Percentiles rank a stretch among this genome's conserved stretches.
phyloP scores from a whole-genome alignment of 2,329 filamentous ascomycete genomes.

The Ilyonectria sp. region DNA sequence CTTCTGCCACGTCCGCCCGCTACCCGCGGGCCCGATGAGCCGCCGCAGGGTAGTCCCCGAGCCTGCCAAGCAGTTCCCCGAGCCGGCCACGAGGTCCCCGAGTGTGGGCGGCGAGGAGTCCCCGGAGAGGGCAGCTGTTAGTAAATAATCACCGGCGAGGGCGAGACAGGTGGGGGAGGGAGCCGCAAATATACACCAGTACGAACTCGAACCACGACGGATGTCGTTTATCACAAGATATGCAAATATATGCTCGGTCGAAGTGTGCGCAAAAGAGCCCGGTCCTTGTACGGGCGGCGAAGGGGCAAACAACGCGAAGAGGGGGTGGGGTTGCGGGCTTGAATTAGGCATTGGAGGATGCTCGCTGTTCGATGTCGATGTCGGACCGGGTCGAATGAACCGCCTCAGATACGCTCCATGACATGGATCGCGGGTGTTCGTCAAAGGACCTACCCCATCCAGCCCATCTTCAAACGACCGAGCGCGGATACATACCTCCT shows the following conservation, averaged over 20 bases:
- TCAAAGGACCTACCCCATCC: slow-evolving; percentile 2
- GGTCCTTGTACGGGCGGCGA: background rate
- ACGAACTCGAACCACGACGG: background rate
- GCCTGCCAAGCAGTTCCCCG: background rate
- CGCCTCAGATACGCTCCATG: background rate
- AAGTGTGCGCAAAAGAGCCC: background rate
- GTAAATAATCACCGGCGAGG: background rate
- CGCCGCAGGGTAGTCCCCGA: too few relatives aligned
- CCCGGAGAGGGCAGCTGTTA: background rate
- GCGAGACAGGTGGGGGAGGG: background rate
- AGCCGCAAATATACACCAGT: background rate
- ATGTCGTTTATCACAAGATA: background rate
- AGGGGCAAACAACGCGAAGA: background rate
- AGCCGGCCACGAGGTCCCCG: background rate
- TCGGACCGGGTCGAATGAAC: background rate
- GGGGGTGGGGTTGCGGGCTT: slow-evolving; percentile 3
- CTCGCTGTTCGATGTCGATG: background rate
- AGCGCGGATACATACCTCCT: background rate
- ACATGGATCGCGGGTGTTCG: background rate
- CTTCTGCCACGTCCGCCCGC: background rate
- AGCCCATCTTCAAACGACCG: slow-evolving; percentile 4
- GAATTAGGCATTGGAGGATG: background rate
- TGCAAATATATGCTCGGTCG: background rate
- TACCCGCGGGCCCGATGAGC: too few relatives aligned
- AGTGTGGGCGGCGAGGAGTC: background rate